Evolutionary conservation across 352 stramenopile species (phyloP), one percentile per base, ranked within the genome.

Genomic region (Globisporangium nagaii): DNA sequence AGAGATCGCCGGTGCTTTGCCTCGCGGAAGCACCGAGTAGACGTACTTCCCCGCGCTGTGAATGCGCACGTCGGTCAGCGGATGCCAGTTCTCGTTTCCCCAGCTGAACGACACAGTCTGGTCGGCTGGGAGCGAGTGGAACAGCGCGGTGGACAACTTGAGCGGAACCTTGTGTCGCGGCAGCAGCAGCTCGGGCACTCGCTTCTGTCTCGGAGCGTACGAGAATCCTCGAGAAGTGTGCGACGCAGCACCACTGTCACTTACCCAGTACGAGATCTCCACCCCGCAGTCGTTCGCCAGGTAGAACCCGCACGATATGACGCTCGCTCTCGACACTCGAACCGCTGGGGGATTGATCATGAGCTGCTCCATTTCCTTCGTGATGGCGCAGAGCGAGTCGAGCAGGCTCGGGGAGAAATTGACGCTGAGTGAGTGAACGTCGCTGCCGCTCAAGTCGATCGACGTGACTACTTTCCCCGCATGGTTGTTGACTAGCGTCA

Each of bases 251-350:
- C 64, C 72, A 31, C 73, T 61, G 41, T 87, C 72, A 10, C 66
- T 78, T 13, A 87, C 68, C 75, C 75, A 89, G 56, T 86, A 90
- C 0, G 71, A 79, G 30, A 94, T 79, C 13, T 59, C 63, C 1
- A 58, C 63, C 0, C 76, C 80, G 1, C 69, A 78, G 46, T 94
- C 80, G 34, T 94, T 94, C 1, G 73, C 75, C 27, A 94, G 59
- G 34, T 88, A 90, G 52, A 90, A 90, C 0, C 85, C 84, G 4
- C 79, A 94, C 1, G 81, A 89, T 51, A 91, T 88, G 22, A 90
- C 65, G 28, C 73, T 90, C 2, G 75, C 77, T 46, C 60, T 78
- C 8, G 77, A 74, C 5, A 77, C 61, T 13, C 67, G 71, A 8
- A 79, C 67, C 0, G 49, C 10, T 2, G 31, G 36, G 2, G 45